Percentiles rank a stretch among this genome's conserved stretches.
These are phyloP conservation scores for Plasmodium fragile DNA, from an alignment of 169 alveolate genomes.

Conservation along the genomic window DNA sequence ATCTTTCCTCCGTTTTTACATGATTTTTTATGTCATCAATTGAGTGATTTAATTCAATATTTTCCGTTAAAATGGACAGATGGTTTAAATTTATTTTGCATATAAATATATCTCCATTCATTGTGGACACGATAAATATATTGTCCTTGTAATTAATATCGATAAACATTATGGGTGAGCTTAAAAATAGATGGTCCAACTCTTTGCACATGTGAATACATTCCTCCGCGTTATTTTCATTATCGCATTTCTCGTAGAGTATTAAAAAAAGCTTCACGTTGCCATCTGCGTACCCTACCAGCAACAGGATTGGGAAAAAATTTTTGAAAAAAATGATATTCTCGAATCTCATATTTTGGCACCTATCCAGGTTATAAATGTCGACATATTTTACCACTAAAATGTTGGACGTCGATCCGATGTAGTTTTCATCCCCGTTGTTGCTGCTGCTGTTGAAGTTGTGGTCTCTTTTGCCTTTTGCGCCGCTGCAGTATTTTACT, in stretches of 20 bases:
- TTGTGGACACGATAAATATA: constrained; percentile 49
- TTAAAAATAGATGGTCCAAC: constrained; percentile 31
- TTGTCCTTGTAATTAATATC: constrained; percentile 64
- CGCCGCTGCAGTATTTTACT: constrained; percentile 17
- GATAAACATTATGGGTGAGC: constrained; percentile 64
- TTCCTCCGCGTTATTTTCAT: constrained; percentile 21
- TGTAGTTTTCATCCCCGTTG: background rate
- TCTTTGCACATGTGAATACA: constrained; percentile 34
- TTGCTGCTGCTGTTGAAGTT: no score
- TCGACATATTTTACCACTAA: constrained; percentile 38
- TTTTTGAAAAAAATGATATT: constrained; percentile 52
- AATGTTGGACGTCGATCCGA: constrained; percentile 31
- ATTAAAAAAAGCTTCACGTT: constrained; percentile 33
- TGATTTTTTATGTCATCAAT: constrained; percentile 33
- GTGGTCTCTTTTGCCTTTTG: background rate
- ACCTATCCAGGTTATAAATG: constrained; percentile 15
- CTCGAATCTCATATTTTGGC: constrained; percentile 26
- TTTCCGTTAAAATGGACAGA: background rate
- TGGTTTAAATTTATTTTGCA: constrained; percentile 35
- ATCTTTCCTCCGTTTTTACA: constrained; percentile 28
- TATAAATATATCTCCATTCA: constrained; percentile 67
- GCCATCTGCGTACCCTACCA: constrained; percentile 71
- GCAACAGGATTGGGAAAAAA: constrained; percentile 48
- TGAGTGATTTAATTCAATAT: constrained; percentile 23
- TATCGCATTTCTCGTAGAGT: constrained; percentile 38